Base-by-base conservation (phyloP, 805 yeast species). In the Candida boidinii region DNA sequence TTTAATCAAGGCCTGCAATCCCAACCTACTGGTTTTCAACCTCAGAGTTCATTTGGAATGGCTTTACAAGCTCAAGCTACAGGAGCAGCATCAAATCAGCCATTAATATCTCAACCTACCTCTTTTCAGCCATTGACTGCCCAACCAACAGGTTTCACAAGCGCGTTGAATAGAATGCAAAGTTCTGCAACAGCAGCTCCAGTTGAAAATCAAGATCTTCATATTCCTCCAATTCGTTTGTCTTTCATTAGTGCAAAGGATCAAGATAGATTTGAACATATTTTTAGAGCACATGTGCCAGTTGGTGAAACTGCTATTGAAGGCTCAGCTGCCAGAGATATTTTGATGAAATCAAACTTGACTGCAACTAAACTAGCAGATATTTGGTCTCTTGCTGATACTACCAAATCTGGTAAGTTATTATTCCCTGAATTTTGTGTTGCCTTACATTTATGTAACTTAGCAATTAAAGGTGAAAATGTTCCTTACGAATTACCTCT, bases 351-450 rank as follows among this genome's bases (percentile, higher is more conserved):
- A 44, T 87, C 96, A 0, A 84, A 85, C 6, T 64, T 90, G 34
- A 64, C 74, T 26, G 86, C 95, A 3, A 66, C 72, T 17, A 74
- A 79, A 27, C 66, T 90, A 45, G 90, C 90, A 3, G 85, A 76
- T 45, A 81, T 90, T 39, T 90, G 97, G 97, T 77, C 81, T 17
- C 63, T 90, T 37, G 73, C 94, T n/a, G 97, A 90, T 51, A 79
- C 94, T 2, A 82, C 78, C 45, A 80, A 76, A 47, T 78, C 92
- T 7, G 97, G 97, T 2, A 69, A 76, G 35, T 70, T 90, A 39
- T 60, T 90, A 45, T 90, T 88, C 52, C 97, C 97, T 2, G 96
- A 90, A 56, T 90, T 90, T 65, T 94, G 94, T 12, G 65, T 90
- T 43, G 87, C 95, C 13, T 76, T 90, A 66, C 90, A 87, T 55